These are phyloP conservation scores for Picea sitchensis DNA, from an alignment of 75 land plant genomes.

Conservation along the genomic window DNA sequence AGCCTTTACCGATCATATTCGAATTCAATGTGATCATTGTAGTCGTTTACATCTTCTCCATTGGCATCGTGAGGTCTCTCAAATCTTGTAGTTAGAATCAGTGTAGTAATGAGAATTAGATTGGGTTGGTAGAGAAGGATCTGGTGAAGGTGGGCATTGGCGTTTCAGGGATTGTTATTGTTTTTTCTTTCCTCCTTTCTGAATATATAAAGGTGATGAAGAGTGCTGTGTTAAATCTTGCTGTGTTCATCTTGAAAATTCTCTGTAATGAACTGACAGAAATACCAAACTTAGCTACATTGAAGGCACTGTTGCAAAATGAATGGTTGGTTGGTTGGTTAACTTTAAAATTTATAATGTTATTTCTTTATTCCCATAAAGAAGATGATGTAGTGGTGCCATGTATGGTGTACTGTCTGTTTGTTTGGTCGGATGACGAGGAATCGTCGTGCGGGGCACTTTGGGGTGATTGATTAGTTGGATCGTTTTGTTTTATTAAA, in stretches of 20 bases:
- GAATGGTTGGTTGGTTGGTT: neutral
- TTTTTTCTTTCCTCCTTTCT: neutral
- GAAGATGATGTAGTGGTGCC: no score
- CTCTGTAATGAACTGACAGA: neutral
- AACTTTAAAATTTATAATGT: neutral
- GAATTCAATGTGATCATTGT: neutral
- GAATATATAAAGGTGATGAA: slow-evolving; percentile 6
- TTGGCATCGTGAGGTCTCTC: neutral
- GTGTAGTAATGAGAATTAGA: neutral
- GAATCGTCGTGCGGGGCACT: no score
- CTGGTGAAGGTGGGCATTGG: slow-evolving; percentile 6
- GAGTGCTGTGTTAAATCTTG: neutral
- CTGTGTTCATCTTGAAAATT: neutral
- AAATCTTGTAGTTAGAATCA: slow-evolving; percentile 8
- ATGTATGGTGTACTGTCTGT: no score
- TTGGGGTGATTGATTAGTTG: no score
- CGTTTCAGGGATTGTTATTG: slow-evolving; percentile 7
- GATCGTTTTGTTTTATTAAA: no score
- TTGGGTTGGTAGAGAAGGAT: neutral
- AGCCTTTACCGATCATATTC: neutral
- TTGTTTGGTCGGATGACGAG: no score
- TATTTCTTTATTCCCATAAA: no score
- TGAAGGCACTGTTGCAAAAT: neutral
- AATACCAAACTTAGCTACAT: neutral
- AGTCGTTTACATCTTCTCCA: neutral